Evolutionary conservation across 768 basidiomycete genomes (phyloP).

Genomic region (Termitomyces sp.): DNA sequence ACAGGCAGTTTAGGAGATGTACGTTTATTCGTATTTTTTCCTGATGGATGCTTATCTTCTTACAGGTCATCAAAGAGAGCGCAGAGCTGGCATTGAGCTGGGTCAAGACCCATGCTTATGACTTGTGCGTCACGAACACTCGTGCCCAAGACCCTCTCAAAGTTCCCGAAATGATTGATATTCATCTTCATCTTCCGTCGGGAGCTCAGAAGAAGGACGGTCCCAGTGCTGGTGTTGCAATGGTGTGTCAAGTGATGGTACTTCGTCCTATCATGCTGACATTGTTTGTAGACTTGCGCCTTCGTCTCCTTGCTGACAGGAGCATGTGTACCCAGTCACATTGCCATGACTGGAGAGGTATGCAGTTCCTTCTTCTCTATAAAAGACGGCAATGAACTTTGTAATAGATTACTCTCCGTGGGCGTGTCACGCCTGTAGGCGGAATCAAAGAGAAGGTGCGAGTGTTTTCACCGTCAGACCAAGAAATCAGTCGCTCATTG

Average conservation of each 20-base stretch:
- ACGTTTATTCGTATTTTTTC: constrained; percentile 16
- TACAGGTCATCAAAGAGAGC: constrained; percentile 84
- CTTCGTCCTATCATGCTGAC: neutral
- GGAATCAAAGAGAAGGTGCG: constrained; percentile 83
- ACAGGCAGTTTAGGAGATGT: constrained; percentile 86
- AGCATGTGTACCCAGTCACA: constrained; percentile 62
- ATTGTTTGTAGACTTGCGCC: constrained; percentile 61
- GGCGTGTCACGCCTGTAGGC: constrained; percentile 79
- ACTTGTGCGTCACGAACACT: constrained; percentile 69
- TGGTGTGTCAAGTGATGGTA: constrained; percentile 45
- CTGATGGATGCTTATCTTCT: neutral
- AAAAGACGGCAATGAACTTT: neutral
- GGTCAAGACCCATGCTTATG: constrained; percentile 85
- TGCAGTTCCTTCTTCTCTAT: constrained; percentile 4
- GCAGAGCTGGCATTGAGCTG: constrained; percentile 89
- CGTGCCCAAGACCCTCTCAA: constrained; percentile 74
- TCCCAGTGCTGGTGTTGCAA: constrained; percentile 86
- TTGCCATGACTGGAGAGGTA: constrained; percentile 92
- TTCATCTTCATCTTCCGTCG: constrained; percentile 86
- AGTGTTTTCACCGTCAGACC: neutral
- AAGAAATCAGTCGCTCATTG: neutral
- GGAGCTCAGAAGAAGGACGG: constrained; percentile 95
- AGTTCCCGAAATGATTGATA: constrained; percentile 67
- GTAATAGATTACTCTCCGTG: constrained; percentile 72
- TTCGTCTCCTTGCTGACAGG: constrained; percentile 84